Evolutionary conservation across 2,329 filamentous ascomycete species (phyloP), one percentile per base, ranked within the genome.

Genomic region (Fusarium gaditjirri): DNA sequence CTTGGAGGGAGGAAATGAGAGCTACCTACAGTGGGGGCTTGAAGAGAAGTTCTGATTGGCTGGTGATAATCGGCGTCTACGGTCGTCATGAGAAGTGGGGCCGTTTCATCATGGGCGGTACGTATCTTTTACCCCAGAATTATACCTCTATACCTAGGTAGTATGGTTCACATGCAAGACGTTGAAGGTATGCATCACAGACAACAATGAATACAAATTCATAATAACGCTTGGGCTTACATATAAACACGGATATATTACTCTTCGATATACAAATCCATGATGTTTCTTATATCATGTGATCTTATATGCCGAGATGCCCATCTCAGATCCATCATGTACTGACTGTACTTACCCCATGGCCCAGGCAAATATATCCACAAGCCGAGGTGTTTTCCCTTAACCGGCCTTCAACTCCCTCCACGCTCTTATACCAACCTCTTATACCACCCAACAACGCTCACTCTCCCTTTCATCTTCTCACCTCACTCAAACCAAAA

Each of bases 341-440:
- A 14, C 25, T 43, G n/a, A n/a, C n/a, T n/a, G n/a, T 29, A 25
- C 53, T 35, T 54, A 66, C 62, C 42, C 70, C 49, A 54, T 35
- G 49, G 60, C 42, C 70, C 49, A 54, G 38, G 49, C 41, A 56
- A 36, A 49, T 50, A 56, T 41, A 49, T 50, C 43, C 56, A 50
- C 47, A 63, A 73, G 74, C 74, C 74, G 74, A 76, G 74, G 74
- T 67, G 62, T 61, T 65, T 57, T 35, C 36, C 53, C 9, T 49
- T 55, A 55, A 53, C 56, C 65, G 56, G 47, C 33, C 41, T 43
- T 47, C 54, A 44, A 50, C 61, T 65, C 50, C 55, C 58, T 65
- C 50, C 55, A 56, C 59, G 36, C 31, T 41, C 58, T 68, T 52
- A 52, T 54, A 66, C 52, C 47, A 52, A 62, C 36, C 31, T 53